phyloP scores from a whole-genome alignment of 2,329 filamentous ascomycete genomes.

The Exophiala calicioides region DNA sequence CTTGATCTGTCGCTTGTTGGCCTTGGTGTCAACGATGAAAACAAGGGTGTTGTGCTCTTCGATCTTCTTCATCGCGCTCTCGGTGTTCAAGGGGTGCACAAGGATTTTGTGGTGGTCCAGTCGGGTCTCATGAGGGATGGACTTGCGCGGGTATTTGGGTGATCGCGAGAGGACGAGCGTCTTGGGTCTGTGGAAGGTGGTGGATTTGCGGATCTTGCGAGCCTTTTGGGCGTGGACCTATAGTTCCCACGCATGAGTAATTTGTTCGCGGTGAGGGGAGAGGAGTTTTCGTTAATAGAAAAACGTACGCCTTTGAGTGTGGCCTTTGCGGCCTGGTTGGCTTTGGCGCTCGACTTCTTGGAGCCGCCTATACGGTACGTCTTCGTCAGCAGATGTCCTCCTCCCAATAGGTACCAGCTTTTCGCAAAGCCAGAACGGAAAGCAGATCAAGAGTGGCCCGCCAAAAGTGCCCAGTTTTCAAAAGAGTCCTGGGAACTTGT shows the following conservation, averaged over 20 bases:
- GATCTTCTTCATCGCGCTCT: slow-evolving; percentile 99
- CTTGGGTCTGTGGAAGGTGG: slow-evolving; percentile 97
- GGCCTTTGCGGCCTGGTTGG: slow-evolving; percentile 91
- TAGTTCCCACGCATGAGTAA: too few relatives aligned
- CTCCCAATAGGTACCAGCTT: too few relatives aligned
- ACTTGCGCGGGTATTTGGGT: slow-evolving; percentile 97
- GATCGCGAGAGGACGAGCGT: slow-evolving; percentile 86
- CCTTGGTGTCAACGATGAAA: slow-evolving; percentile 95
- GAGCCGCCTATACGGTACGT: slow-evolving; percentile 24
- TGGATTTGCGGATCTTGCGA: slow-evolving; percentile 87
- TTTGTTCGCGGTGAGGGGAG: slow-evolving; percentile 33
- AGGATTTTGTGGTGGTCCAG: slow-evolving; percentile 98
- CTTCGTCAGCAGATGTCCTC: slow-evolving; percentile 14
- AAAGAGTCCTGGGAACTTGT: background rate
- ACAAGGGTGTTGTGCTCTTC: slow-evolving; percentile 99
- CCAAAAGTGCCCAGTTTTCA: too few relatives aligned
- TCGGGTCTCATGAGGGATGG: slow-evolving; percentile 81
- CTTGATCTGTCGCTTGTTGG: slow-evolving; percentile 99
- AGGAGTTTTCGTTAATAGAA: too few relatives aligned
- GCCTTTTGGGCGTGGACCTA: slow-evolving; percentile 79
- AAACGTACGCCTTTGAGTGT: slow-evolving; percentile 91
- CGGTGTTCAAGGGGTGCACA: slow-evolving; percentile 97
- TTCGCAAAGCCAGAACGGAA: too few relatives aligned
- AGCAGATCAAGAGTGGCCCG: too few relatives aligned
- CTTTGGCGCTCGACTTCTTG: slow-evolving; percentile 70